phyloP scores from a whole-genome alignment of 345 rosid species.

The Linum tenue region DNA sequence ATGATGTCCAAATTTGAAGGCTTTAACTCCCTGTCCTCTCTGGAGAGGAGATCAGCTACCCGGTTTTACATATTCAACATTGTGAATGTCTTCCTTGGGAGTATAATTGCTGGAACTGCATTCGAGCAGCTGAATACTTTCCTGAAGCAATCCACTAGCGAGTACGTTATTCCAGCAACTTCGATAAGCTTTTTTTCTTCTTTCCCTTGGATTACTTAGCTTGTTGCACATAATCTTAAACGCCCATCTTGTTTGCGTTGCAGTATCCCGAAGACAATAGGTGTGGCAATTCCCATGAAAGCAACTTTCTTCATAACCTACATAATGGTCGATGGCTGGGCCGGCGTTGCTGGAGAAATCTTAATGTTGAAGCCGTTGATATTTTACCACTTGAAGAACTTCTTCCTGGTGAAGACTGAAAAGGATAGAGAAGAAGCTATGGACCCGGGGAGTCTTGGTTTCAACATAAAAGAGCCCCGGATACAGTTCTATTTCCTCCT shows the following conservation, averaged over 20 bases:
- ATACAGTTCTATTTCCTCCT: conserved; percentile 85
- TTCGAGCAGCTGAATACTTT: conserved; percentile 67
- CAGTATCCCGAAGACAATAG: conserved; percentile 80
- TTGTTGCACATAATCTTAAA: background rate
- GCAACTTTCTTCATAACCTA: conserved; percentile 95
- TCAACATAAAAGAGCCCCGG: conserved; percentile 84
- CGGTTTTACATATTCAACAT: conserved; percentile 74
- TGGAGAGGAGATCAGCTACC: conserved; percentile 83
- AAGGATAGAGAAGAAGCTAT: conserved; percentile 89
- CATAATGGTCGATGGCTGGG: conserved; percentile 99
- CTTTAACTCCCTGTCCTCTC: conserved; percentile 56
- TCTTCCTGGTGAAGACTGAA: conserved; percentile 86
- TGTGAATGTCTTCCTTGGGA: conserved; percentile 75
- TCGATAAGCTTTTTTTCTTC: background rate
- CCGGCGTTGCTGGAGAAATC: conserved; percentile 86
- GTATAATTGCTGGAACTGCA: conserved; percentile 63
- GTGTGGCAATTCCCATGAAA: conserved; percentile 75
- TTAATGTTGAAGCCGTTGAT: conserved; percentile 76
- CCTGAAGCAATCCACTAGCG: conserved; percentile 48
- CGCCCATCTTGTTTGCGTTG: background rate
- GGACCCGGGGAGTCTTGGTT: conserved; percentile 88
- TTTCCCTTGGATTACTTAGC: background rate
- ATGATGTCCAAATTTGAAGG: conserved; percentile 94
- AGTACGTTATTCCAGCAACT: conserved; percentile 34
- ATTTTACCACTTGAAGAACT: conserved; percentile 74